These are phyloP conservation scores for Epichloe scottii DNA, from an alignment of 2,329 filamentous ascomycete genomes.

Conservation along the genomic window DNA sequence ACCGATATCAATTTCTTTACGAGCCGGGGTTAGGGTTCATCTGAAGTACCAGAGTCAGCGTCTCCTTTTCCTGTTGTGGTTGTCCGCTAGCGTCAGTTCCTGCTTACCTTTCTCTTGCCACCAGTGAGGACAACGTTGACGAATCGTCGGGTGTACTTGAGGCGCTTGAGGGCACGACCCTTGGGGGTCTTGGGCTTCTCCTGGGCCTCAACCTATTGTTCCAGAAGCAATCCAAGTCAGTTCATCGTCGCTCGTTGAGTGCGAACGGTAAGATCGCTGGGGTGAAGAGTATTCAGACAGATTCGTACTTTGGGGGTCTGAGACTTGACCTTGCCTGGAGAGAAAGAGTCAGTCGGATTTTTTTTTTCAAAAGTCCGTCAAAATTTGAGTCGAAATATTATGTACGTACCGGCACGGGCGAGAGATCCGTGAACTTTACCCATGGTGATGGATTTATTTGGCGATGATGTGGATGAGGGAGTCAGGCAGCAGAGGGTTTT, in stretches of 20 bases:
- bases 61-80: not conserved
- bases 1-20: constrained; percentile 30
- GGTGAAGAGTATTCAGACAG: constrained; percentile 8
- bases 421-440: constrained; percentile 91
- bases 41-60: constrained; percentile 28
- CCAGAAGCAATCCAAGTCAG: constrained; percentile 14
- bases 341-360: not conserved
- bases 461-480: constrained; percentile 24
- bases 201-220: constrained; percentile 62
- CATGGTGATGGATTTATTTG: constrained; percentile 46
- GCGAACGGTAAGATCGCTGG: not conserved
- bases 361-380: no score
- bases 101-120: constrained; percentile 89
- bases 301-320: constrained; percentile 75
- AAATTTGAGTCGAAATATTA: no score
- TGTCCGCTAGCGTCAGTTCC: no score
- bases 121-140: constrained; percentile 95
- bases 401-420: constrained; percentile 57
- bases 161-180: constrained; percentile 94
- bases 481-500: constrained; percentile 18
- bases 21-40: constrained; percentile 80
- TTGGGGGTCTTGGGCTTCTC: constrained; percentile 97
- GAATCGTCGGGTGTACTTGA: constrained; percentile 93
- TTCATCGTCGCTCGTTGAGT: constrained; percentile 14
- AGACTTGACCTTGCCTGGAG: constrained; percentile 87